Base-by-base conservation (phyloP, 192 early-diverging fungal species). In the Coemansia sp. region DNA sequence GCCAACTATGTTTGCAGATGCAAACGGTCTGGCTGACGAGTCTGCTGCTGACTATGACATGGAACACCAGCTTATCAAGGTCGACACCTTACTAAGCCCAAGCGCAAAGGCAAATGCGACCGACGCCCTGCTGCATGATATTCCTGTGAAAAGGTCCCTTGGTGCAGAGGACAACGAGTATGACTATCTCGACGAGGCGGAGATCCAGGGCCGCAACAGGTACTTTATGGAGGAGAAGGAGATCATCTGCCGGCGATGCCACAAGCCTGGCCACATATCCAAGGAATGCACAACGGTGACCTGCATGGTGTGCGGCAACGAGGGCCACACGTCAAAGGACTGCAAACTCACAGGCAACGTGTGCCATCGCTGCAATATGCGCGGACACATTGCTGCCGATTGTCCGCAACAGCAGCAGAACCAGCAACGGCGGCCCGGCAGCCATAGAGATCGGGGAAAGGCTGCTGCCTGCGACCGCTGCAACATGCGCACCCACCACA, bases 171-270 rank as follows among this genome's bases (percentile, higher is more conserved):
- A 57, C 32, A 61, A 71, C 42, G 75, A 77, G 57, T 82, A 77
- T 66, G 80, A 69, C 41, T 82, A 82, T 19, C 71, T 82, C 32
- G 80, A 82, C 22, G 80, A 77, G 49, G 75, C 75, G 18, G 72
- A 82, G 66, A 77, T 82, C 62, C 74, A 77, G 67, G 80, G 80
- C 36, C 75, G 47, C 26, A 82, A 74, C 55, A 71, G 80, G 45
- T 82, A 82, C 69, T 82, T 77, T 62, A 77, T 82, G 74, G 80
- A 82, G 51, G 80, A 82, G 45, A 75, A 82, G 19, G 72, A 76
- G 37, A 68, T 65, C 8, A 68, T 74, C 11, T 82, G 80, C 62
- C 68, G 68, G 49, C 65, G 63, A 15, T 82, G 80, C 62, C 55
- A 77, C 8, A 54, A 62, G n/a, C 32, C 67, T 1, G 80, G 80